These are phyloP conservation scores for Angophora floribunda DNA, from an alignment of 345 rosid genomes.

Conservation along the genomic window DNA sequence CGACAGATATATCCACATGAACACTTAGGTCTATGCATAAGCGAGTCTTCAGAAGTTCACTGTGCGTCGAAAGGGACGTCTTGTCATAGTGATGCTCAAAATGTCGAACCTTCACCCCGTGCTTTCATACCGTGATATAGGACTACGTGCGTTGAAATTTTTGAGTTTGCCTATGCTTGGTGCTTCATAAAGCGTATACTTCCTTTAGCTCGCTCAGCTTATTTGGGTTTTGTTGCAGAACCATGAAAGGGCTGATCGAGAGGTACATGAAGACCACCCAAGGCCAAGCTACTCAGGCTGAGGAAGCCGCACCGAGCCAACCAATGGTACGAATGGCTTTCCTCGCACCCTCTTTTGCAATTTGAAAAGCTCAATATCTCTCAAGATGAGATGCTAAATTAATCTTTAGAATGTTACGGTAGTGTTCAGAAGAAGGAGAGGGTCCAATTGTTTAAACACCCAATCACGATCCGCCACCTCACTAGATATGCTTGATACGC, in stretches of 20 bases:
- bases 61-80: neutral
- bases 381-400: neutral
- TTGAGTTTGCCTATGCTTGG: neutral
- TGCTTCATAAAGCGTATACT: neutral
- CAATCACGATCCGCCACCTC: neutral
- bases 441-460: neutral
- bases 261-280: constrained; percentile 42
- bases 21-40: neutral
- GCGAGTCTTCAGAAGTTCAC: neutral
- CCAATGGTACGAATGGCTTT: constrained; percentile 7
- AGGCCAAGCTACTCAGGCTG: constrained; percentile 10
- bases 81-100: neutral
- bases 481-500: neutral
- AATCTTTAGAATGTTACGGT: neutral
- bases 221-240: constrained; percentile 7
- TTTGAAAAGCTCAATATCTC: neutral
- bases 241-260: constrained; percentile 52
- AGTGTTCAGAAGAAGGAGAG: neutral
- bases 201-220: neutral
- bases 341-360: neutral
- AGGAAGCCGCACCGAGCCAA: constrained; percentile 3
- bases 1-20: neutral
- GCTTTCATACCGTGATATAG: neutral
- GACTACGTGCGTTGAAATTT: neutral
- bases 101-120: neutral